These are phyloP conservation scores for Penicillium brevicompactum DNA, from an alignment of 2,329 filamentous ascomycete species.

Conservation along the genomic window DNA sequence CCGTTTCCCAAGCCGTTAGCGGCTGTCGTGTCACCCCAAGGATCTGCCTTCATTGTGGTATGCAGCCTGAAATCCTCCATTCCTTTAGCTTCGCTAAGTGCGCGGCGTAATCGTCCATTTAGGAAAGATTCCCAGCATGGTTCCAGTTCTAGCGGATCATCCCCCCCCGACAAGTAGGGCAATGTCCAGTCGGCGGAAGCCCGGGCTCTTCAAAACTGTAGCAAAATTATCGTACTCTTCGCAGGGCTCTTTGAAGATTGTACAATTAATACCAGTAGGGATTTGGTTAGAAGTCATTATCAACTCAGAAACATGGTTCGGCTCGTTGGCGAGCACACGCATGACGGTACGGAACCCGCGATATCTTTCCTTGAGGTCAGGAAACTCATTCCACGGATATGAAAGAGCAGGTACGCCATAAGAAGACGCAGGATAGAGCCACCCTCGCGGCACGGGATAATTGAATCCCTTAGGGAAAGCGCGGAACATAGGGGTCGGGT, in stretches of 20 bases:
- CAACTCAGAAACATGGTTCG: slow-evolving; percentile 37
- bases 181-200: slow-evolving; percentile 32
- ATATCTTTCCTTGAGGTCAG: no score
- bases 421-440: slow-evolving; percentile 15
- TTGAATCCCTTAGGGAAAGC: slow-evolving; percentile 43
- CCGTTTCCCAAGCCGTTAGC: no score
- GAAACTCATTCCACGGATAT: background rate
- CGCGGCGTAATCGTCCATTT: no score
- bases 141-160: no score
- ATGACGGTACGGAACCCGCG: no score
- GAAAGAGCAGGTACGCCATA: no score
- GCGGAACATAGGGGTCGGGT: slow-evolving; percentile 47
- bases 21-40: no score
- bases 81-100: no score
- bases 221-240: slow-evolving; percentile 28
- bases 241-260: slow-evolving; percentile 29
- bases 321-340: background rate
- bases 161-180: background rate
- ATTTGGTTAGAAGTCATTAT: slow-evolving; percentile 35
- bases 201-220: slow-evolving; percentile 21
- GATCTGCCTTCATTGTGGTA: no score
- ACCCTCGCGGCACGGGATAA: slow-evolving; percentile 40
- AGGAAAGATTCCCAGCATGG: no score
- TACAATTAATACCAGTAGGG: slow-evolving; percentile 31
- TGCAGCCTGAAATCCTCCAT: no score